phyloP scores from a whole-genome alignment of 345 rosid species.

The Adansonia digitata region DNA sequence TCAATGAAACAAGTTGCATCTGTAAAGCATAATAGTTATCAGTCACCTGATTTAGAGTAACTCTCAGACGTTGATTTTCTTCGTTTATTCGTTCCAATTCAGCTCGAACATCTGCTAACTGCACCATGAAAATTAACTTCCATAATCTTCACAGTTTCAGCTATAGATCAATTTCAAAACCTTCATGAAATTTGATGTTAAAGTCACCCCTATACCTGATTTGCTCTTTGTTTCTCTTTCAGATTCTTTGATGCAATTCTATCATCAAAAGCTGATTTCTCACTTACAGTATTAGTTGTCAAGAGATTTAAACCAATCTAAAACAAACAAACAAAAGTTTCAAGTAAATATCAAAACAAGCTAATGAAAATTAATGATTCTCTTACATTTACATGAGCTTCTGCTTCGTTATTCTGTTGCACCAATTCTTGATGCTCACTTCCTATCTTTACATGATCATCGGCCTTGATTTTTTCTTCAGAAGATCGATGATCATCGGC shows the following conservation, averaged over 20 bases:
- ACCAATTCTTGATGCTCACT: not conserved
- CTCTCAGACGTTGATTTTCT: slow-evolving; percentile 44
- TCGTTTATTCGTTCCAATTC: slow-evolving; percentile 39
- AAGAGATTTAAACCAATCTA: slow-evolving; percentile 45
- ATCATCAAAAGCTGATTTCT: slow-evolving; percentile 26
- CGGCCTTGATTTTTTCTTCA: not conserved
- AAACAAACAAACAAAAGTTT: not conserved
- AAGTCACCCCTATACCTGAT: slow-evolving; percentile 33
- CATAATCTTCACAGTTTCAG: not conserved
- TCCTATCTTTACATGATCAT: not conserved
- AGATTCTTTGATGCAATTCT: slow-evolving; percentile 20
- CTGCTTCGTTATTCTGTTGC: not conserved
- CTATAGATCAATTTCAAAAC: not conserved
- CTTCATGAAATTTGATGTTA: not conserved
- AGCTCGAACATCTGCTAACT: slow-evolving; percentile 32
- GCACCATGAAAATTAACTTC: slow-evolving; percentile 16
- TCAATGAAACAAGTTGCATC: slow-evolving; percentile 34
- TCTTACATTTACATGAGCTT: slow-evolving; percentile 24
- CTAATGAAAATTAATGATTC: no score
- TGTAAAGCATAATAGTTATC: slow-evolving; percentile 41
- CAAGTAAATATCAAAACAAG: not conserved
- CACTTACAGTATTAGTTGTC: slow-evolving; percentile 26
- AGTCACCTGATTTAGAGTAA: slow-evolving; percentile 41
- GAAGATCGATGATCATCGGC: slow-evolving; percentile 14
- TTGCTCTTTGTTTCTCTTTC: slow-evolving; percentile 21